Evolutionary conservation across 2,329 filamentous ascomycete species (phyloP), one percentile per base, ranked within the genome.

Genomic region (Claviceps cyperi): DNA sequence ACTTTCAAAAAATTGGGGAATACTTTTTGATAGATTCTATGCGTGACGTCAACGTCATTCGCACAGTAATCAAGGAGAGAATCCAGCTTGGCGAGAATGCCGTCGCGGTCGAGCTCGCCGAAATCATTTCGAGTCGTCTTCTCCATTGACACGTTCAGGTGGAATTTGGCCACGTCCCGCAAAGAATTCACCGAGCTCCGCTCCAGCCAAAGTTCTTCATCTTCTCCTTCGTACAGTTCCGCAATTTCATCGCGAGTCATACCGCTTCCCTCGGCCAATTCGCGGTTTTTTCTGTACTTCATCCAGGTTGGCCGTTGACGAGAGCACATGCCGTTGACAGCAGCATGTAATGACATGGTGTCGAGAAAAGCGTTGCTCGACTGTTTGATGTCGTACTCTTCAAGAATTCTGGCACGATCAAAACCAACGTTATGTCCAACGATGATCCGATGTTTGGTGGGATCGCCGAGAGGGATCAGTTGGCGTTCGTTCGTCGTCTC

Each of bases 311-410:
- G 92, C 47, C 92, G 79, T 65, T 98, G 92, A 56, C 86, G 83
- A 21, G 92, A 97, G 66, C 92, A 98, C 92, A 98, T 98, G 54
- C 92, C 92, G 62, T 98, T 98, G 22, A 95, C 91, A 2, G 94
- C 94, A 7, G 95, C 91, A 63, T 98, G 92, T 19, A 98, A 71
- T 1, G 91, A 97, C 92, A 98, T 98, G 32, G 92, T 98, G 64
- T 98, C 92, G 48, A 98, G 68, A 62, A 95, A 98, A 43, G 80
- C 84, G 57, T 89, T 97, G 39, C 81, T 79, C 1, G 87, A 84
- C 64, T 96, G 91, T 50, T 79, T 73, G 40, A 97, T 66, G 59
- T 83, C 77, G 63, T 98, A 98, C 64, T 98, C 92, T 63, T 98
- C 92, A 19, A 82, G 67, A 50, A 96, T 79, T 37, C 94, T 78